Evolutionary conservation across 306 rosid genomes (phyloP).

Genomic region (Biancaea sappan): DNA sequence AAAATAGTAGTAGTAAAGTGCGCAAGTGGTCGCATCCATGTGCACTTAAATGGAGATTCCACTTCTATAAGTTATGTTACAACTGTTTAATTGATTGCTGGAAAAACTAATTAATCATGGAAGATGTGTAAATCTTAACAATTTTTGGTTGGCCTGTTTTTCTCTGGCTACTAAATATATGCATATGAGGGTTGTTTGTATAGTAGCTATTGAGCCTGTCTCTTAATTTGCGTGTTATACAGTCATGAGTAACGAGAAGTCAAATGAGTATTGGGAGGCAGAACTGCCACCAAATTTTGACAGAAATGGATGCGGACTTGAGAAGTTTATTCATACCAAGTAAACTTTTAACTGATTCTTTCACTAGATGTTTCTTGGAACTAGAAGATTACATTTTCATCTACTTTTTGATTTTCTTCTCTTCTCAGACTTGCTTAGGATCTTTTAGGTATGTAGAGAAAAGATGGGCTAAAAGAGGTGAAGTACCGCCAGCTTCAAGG

Average conservation of each 20-base stretch:
- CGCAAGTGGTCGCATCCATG: neutral
- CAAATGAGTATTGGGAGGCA: constrained; percentile 86
- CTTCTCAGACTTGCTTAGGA: constrained; percentile 35
- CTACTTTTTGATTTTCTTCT: constrained; percentile 26
- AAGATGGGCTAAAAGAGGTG: constrained; percentile 58
- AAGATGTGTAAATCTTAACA: neutral
- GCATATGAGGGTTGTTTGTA: neutral
- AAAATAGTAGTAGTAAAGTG: neutral
- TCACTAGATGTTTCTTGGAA: constrained; percentile 22
- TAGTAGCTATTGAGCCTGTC: constrained; percentile 23
- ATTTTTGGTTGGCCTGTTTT: neutral
- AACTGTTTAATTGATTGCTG: constrained; percentile 1
- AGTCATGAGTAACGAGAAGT: constrained; percentile 75
- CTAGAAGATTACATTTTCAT: constrained; percentile 22
- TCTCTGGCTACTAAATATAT: neutral
- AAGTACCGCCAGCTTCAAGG: constrained; percentile 37
- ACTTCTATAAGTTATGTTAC: neutral
- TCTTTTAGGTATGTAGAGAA: constrained; percentile 72
- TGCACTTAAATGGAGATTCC: neutral
- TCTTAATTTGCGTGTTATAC: constrained; percentile 34
- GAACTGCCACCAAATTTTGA: constrained; percentile 58
- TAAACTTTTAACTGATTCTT: constrained; percentile 43
- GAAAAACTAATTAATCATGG: constrained; percentile 21
- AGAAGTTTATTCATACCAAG: constrained; percentile 74
- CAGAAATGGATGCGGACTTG: constrained; percentile 46